Evolutionary conservation across 495 filamentous ascomycete species (phyloP), one percentile per base, ranked within the genome.

Genomic region (Penicillium manginii): DNA sequence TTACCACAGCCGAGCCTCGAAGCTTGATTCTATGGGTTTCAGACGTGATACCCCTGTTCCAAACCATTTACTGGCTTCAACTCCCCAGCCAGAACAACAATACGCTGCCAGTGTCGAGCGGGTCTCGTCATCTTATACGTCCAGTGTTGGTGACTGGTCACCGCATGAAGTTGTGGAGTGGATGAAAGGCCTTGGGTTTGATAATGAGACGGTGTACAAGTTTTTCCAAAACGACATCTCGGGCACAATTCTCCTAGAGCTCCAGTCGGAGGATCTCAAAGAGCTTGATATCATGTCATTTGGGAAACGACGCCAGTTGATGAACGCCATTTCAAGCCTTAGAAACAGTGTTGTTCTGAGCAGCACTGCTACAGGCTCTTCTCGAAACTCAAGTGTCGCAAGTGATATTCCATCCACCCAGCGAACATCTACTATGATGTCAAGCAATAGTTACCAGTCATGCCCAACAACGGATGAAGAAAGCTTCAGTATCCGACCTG

Each of bases 251-350:
- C 79, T 98, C 1, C 84, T 93, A 22, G 87, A 89, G 15, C 77
- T 98, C n/a, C 89, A 96, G 66, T 84, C 90, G 62, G 91, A 96
- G 33, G 92, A 97, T 66, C 79, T 98, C n/a, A 92, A 92, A 66
- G 94, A 98, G 74, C 86, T 97, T 5, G 89, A 89, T 19, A 96
- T 98, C 58, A 75, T 81, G n/a, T 97, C 94, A 0, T 97, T 97
- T 73, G 94, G 94, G 15, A 91, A 93, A 61, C 85, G 94, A 19
- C 91, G 91, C 52, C 84, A 83, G 58, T 65, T 98, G 0, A 96
- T 96, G 92, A 85, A 85, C 61, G 88, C 89, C 59, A 96, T 98
- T 26, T 26, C 23, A 26, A 26, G 23, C 5, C 23, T 26, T 26
- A 26, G 23, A 26, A 26, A 26, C 55, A 83, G 88, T 62, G 72